These are phyloP conservation scores for Lentinula aciculospora DNA, from an alignment of 768 basidiomycete genomes.

Conservation along the genomic window DNA sequence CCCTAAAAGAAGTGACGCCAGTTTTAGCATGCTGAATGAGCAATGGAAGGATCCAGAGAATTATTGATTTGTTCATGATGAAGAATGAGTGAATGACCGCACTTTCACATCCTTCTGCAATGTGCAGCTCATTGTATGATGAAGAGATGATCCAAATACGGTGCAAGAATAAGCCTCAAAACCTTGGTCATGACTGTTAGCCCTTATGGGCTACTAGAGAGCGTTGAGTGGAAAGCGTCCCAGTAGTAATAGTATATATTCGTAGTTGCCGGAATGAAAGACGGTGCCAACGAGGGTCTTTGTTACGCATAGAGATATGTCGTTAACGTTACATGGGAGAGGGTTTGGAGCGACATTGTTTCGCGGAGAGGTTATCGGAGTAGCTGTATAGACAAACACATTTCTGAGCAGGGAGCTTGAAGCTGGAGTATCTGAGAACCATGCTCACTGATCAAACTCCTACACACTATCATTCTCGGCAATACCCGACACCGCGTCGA, in stretches of 20 bases:
- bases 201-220: constrained; percentile 34
- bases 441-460: constrained; percentile 42
- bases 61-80: too few species aligned
- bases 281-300: constrained; percentile 43
- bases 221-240: constrained; percentile 35
- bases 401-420: neutral
- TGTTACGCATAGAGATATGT: constrained; percentile 34
- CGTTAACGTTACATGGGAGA: constrained; percentile 39
- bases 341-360: constrained; percentile 41
- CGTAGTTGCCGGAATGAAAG: constrained; percentile 55
- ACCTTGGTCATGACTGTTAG: constrained; percentile 43
- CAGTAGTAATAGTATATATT: constrained; percentile 50
- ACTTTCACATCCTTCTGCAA: too few species aligned
- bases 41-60: too few species aligned
- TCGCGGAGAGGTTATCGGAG: constrained; percentile 46
- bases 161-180: constrained; percentile 37
- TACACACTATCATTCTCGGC: constrained; percentile 25
- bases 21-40: too few species aligned
- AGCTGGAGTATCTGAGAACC: neutral
- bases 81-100: too few species aligned
- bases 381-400: constrained; percentile 25
- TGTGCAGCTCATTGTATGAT: too few species aligned
- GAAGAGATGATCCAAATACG: too few species aligned
- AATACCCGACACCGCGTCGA: constrained; percentile 40
- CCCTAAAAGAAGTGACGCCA: too few species aligned